phyloP scores from a whole-genome alignment of 805 yeast species.

The Saccharomycopsis schoenii region DNA sequence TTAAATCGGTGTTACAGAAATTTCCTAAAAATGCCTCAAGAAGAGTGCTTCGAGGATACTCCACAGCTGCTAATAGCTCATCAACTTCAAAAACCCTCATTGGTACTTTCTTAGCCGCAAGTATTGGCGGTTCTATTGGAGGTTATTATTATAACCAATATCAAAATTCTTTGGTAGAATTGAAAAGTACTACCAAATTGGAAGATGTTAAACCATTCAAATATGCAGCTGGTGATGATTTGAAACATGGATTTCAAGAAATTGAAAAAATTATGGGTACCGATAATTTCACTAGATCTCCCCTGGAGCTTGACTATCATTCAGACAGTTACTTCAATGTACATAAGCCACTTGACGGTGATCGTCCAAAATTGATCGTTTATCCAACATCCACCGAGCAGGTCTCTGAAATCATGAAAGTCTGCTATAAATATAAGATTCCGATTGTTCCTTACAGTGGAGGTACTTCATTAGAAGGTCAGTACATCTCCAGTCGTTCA shows the following conservation, averaged over 20 bases:
- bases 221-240: slow-evolving; percentile 31
- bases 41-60: background rate
- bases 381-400: slow-evolving; percentile 60
- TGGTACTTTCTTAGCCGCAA: background rate
- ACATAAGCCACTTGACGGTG: slow-evolving; percentile 51
- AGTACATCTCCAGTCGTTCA: slow-evolving; percentile 58
- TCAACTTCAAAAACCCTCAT: background rate
- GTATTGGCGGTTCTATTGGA: background rate
- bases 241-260: slow-evolving; percentile 32
- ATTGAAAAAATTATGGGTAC: slow-evolving; percentile 31
- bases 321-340: slow-evolving; percentile 53
- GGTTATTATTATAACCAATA: background rate
- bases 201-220: slow-evolving; percentile 28
- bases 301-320: slow-evolving; percentile 39
- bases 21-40: background rate
- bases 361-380: slow-evolving; percentile 48
- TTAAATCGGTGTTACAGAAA: background rate
- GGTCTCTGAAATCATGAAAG: slow-evolving; percentile 51
- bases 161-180: background rate
- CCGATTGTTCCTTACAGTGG: slow-evolving; percentile 78
- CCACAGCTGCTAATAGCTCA: background rate
- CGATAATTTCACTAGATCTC: slow-evolving; percentile 24
- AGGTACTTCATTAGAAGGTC: slow-evolving; percentile 78
- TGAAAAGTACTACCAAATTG: slow-evolving; percentile 27
- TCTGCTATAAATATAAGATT: slow-evolving; percentile 48